phyloP scores from a whole-genome alignment of 768 basidiomycete genomes.

The Termitomyces sp. region DNA sequence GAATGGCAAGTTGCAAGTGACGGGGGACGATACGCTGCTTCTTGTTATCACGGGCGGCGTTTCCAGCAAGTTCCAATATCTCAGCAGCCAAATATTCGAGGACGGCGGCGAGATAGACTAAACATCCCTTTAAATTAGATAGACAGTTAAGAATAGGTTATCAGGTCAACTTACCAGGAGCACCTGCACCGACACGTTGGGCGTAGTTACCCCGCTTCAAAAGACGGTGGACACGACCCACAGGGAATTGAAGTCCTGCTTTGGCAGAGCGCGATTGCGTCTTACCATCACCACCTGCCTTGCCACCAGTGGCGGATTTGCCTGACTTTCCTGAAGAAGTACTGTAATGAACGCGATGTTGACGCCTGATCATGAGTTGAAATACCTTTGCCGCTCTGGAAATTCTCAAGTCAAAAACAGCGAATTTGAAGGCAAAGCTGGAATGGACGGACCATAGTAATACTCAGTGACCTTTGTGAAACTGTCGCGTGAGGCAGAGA shows the following conservation, averaged over 20 bases:
- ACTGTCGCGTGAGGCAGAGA: slow-evolving; percentile 12
- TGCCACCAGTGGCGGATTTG: slow-evolving; percentile 70
- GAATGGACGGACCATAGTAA: slow-evolving; percentile 20
- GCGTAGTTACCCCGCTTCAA: slow-evolving; percentile 85
- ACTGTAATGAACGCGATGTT: slow-evolving; percentile 5
- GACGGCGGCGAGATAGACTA: slow-evolving; percentile 89
- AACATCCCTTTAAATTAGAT: background rate
- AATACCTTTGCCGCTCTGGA: slow-evolving; percentile 36
- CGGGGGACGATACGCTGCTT: slow-evolving; percentile 95
- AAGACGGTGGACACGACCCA: slow-evolving; percentile 90
- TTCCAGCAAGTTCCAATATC: slow-evolving; percentile 90
- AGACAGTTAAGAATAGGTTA: background rate
- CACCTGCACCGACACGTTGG: slow-evolving; percentile 83
- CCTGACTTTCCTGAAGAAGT: slow-evolving; percentile 40
- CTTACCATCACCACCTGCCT: slow-evolving; percentile 48
- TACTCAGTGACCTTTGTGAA: slow-evolving; percentile 14
- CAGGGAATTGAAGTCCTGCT: slow-evolving; percentile 83
- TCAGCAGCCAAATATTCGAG: slow-evolving; percentile 92
- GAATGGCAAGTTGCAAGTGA: slow-evolving; percentile 91
- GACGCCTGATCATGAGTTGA: background rate
- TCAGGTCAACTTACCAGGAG: slow-evolving; percentile 51
- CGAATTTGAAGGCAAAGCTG: background rate
- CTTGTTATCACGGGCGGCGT: slow-evolving; percentile 88
- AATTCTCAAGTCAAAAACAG: slow-evolving; percentile 1
- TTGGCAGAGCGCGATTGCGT: slow-evolving; percentile 67